Evolutionary conservation across 768 basidiomycete genomes (phyloP), one percentile per base, ranked within the genome.

Genomic region (Xerocomus brunneocitrinus): DNA sequence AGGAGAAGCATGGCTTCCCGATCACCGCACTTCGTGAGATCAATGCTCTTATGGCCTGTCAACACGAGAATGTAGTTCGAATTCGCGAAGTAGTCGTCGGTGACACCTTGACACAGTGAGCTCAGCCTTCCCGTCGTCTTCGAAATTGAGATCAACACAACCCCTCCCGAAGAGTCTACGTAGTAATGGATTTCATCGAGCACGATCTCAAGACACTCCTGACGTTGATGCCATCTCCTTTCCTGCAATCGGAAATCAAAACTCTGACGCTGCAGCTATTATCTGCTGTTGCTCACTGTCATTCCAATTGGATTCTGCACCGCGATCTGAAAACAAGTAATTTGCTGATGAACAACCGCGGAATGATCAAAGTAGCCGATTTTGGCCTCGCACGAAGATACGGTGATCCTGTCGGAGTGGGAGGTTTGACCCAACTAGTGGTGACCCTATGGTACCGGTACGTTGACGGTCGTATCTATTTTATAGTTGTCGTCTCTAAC

Each of bases 141-240:
- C 35, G 42, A 55, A 34, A 30, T 52, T 50, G 28, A 27, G 39
- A 57, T 50, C 52, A 58, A 53, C 51, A 53, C 36, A 27, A 19
- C 19, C 19, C 19, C 28, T 22, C 56, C 61, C 40, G 43, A 66
- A 98, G 97, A 76, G 92, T 98, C 41, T 99, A 95, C 71, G 95
- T 99, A 59, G 97, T 98, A 34, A 97, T 97, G 95, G 94, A 97
- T 69, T 99, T 99, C 67, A 95, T 99, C 67, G 97, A 99, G 71
- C 97, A 99, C 71, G 97, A 99, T 70, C 86, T 99, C 68, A 99
- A 99, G 73, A 89, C 95, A 6, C 81, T 99, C 48, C 79, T 99
- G 53, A 90, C 88, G 25, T 75, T 91, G 56, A 98, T 98, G 97
- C 94, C 95, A 2, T 82, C 88, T 31, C 95, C 97, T 2, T 99